Conservation (phyloP, 1,139 yeast species). For the Keqinozyma sinolaborantium region DNA sequence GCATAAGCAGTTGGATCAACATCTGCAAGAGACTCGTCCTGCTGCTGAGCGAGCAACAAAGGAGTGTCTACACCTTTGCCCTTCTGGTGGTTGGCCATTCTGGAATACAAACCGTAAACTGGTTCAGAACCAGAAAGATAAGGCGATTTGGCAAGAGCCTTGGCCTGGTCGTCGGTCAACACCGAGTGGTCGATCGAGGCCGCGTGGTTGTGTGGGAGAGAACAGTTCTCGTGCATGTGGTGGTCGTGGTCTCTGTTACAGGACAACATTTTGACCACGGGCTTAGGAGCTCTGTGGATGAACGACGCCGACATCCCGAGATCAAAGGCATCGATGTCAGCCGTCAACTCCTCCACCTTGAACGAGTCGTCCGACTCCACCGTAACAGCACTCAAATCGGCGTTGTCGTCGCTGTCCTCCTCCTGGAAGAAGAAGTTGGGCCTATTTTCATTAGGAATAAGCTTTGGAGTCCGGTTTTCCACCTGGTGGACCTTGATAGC, state of each 20-base stretch:
- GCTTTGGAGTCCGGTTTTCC: slow-evolving; percentile 19
- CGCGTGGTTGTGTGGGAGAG: slow-evolving; percentile 38
- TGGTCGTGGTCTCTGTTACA: slow-evolving; percentile 14
- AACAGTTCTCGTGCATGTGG: slow-evolving; percentile 30
- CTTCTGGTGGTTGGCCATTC: slow-evolving; percentile 34
- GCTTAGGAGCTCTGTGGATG: slow-evolving; percentile 37
- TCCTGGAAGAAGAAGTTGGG: slow-evolving; percentile 16
- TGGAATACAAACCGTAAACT: slow-evolving; percentile 45
- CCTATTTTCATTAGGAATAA: slow-evolving; percentile 19
- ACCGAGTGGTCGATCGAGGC: slow-evolving; percentile 34
- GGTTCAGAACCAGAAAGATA: slow-evolving; percentile 57
- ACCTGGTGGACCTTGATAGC: slow-evolving; percentile 15
- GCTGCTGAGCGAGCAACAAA: slow-evolving; percentile 41
- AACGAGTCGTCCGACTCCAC: neutral
- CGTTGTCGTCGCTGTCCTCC: slow-evolving; percentile 13
- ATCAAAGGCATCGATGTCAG: slow-evolving; percentile 32
- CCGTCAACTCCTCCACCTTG: slow-evolving; percentile 5
- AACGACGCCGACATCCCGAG: slow-evolving; percentile 48
- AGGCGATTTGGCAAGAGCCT: slow-evolving; percentile 53
- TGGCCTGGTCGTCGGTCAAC: slow-evolving; percentile 47
- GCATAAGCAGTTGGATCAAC: slow-evolving; percentile 69
- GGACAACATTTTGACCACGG: slow-evolving; percentile 29
- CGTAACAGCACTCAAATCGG: slow-evolving; percentile 4
- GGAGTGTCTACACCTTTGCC: slow-evolving; percentile 27
- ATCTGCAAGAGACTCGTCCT: slow-evolving; percentile 37